phyloP scores from a whole-genome alignment of 2,329 filamentous ascomycete genomes.

The Aspergillus ochraceoroseus region DNA sequence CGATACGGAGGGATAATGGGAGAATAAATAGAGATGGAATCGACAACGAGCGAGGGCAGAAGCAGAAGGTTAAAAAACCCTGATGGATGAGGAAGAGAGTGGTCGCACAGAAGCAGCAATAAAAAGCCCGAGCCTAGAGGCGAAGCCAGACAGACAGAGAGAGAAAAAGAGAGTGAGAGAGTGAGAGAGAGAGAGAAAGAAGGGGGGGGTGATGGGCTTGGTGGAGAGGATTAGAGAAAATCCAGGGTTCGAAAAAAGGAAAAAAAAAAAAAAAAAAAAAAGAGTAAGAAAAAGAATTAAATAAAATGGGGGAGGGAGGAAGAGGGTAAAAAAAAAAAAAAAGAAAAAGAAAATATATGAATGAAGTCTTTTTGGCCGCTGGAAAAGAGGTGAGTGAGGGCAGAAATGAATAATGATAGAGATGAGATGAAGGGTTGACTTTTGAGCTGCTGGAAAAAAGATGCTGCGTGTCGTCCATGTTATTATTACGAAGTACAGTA shows the following conservation, averaged over 20 bases:
- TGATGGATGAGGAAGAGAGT: slow-evolving; percentile 15
- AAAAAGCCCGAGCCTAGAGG: slow-evolving; percentile 11
- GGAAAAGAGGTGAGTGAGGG: slow-evolving; percentile 17
- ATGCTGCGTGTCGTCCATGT: slow-evolving; percentile 23
- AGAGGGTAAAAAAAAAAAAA: no score
- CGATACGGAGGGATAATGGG: slow-evolving; percentile 15
- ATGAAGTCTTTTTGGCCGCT: slow-evolving; percentile 15
- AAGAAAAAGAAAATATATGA: slow-evolving; percentile 25
- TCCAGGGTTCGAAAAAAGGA: slow-evolving; percentile 16
- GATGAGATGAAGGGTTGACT: slow-evolving; percentile 7
- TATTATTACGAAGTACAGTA: slow-evolving; percentile 16
- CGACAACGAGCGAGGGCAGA: slow-evolving; percentile 12
- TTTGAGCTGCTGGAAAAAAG: slow-evolving; percentile 23
- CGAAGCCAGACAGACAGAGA: slow-evolving; percentile 7
- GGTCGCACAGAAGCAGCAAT: slow-evolving; percentile 10
- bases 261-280: slow-evolving; percentile 18
- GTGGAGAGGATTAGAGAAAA: no score
- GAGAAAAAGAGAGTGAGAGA: slow-evolving; percentile 5
- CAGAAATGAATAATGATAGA: slow-evolving; percentile 11
- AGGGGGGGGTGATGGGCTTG: slow-evolving; percentile 13
- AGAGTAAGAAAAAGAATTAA: slow-evolving; percentile 19
- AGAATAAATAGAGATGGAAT: slow-evolving; percentile 15
- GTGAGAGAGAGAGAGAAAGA: slow-evolving; percentile 3
- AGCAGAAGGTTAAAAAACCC: slow-evolving; percentile 7
- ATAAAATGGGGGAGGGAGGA: slow-evolving; percentile 15